Evolutionary conservation across 306 rosid species (phyloP), one percentile per base, ranked within the genome.

Genomic region (Sindora glabra): DNA sequence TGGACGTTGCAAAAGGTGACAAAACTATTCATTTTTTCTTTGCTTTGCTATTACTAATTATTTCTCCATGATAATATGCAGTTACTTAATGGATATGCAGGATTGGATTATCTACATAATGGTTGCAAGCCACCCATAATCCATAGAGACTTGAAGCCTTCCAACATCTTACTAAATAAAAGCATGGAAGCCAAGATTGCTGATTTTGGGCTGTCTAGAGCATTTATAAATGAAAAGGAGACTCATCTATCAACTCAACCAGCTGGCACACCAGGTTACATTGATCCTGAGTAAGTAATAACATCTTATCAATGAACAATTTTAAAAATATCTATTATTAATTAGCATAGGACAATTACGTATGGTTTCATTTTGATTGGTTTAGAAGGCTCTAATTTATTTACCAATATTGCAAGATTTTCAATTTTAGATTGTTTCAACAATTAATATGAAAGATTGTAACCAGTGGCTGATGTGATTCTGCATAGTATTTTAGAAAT

Each of bases 281-380:
- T 73, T 2, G 74, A 73, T 38, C 79, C 73, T 9, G 70, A 69
- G 83, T 78, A 59, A 64, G 79, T n/a, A n/a, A n/a, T n/a, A n/a
- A n/a, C n/a, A n/a, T n/a, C n/a, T n/a, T n/a, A n/a, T n/a, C n/a
- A n/a, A n/a, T n/a, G n/a, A n/a, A n/a, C n/a, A n/a, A n/a, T n/a
- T n/a, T n/a, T n/a, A n/a, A n/a, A n/a, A n/a, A n/a, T n/a, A n/a
- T n/a, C n/a, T n/a, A n/a, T n/a, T n/a, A n/a, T n/a, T n/a, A n/a
- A n/a, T n/a, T n/a, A n/a, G n/a, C n/a, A n/a, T n/a, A n/a, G n/a
- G n/a, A n/a, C n/a, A n/a, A n/a, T n/a, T n/a, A n/a, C n/a, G n/a
- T n/a, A n/a, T n/a, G n/a, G n/a, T n/a, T n/a, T n/a, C n/a, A n/a
- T n/a, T n/a, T n/a, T n/a, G n/a, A n/a, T n/a, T n/a, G n/a, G n/a